Evolutionary conservation across 257 asterid species (phyloP), one percentile per base, ranked within the genome.

Genomic region (Nicotiana undulata): DNA sequence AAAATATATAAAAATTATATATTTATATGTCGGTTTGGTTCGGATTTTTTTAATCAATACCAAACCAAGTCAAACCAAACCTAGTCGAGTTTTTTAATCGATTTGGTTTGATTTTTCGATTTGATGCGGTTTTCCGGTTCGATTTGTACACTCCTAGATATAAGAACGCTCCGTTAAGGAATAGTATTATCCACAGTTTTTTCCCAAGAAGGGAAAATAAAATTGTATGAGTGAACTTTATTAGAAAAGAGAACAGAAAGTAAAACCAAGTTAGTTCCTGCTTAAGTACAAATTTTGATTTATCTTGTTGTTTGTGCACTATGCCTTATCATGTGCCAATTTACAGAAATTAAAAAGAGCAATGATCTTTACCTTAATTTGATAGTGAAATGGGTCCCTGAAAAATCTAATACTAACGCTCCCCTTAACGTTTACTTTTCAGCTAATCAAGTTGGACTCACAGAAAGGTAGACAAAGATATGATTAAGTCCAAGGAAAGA

Each of bases 301-400:
- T 65, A 63, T 82, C 81, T 91, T 82, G 92, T 86, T 87, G 89
- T 90, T 89, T 86, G 93, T 90, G 92, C 92, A 80, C 81, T 74
- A 82, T 40, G 18, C 56, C 84, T 81, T 81, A 86, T 83, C 86
- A 86, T 79, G 79, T 80, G 79, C 67, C 85, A 85, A 84, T 83
- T 83, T 82, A 67, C 72, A 52, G 79, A 80, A 1, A 63, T 26
- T 26, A 49, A 84, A 46, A 22, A 70, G 26, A n/a, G 60, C 31
- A 74, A 74, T 74, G 61, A 46, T 74, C 3, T 72, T 72, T 46
- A 40, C 12, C 49, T 40, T 40, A 40, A 40, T 40, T 40, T 40
- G 49, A 40, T 40, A 40, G 3, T 40, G 12, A 40, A 40, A 40
- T 40, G 49, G 78, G 78, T 72, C 78, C 61, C 40, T 49, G 16